Percentiles rank a stretch among this genome's conserved stretches.
Conservation (phyloP, 108 stramenopile species). For the Nitzschia sp. region DNA sequence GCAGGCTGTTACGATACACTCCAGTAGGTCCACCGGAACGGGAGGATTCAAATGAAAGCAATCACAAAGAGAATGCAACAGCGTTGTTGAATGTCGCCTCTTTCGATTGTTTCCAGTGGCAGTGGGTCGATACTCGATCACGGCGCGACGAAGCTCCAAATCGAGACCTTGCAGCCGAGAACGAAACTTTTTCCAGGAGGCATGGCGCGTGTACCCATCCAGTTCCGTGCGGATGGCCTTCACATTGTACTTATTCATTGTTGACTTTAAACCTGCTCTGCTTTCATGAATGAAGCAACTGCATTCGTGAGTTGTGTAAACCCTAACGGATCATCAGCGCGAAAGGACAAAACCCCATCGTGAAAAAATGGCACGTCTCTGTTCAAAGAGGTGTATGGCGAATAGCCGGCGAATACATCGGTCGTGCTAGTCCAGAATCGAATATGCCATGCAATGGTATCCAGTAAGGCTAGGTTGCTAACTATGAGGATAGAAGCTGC, state of each 20-base stretch:
- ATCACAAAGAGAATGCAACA: not conserved
- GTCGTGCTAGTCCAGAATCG: no score
- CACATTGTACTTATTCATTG: slow-evolving; percentile 24
- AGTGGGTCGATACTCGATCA: not conserved
- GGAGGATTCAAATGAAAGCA: not conserved
- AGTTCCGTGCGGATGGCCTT: slow-evolving; percentile 16
- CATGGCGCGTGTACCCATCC: slow-evolving; percentile 9
- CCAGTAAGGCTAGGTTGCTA: no score
- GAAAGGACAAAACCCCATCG: no score
- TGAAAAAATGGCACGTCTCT: no score
- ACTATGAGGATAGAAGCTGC: no score
- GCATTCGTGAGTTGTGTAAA: no score
- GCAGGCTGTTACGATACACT: slow-evolving; percentile 1
- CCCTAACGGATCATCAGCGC: no score
- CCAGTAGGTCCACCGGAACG: not conserved
- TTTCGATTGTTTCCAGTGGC: not conserved
- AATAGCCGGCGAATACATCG: no score
- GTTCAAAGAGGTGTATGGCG: no score
- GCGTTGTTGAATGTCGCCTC: not conserved
- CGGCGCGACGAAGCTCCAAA: slow-evolving; percentile 7
- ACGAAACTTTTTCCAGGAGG: slow-evolving; percentile 23
- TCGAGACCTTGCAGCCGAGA: not conserved
- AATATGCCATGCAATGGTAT: no score
- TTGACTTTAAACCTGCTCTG: no score
- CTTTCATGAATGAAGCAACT: no score